Conservation (phyloP, 257 asterid genomes). For the Solanum bulbocastanum region DNA sequence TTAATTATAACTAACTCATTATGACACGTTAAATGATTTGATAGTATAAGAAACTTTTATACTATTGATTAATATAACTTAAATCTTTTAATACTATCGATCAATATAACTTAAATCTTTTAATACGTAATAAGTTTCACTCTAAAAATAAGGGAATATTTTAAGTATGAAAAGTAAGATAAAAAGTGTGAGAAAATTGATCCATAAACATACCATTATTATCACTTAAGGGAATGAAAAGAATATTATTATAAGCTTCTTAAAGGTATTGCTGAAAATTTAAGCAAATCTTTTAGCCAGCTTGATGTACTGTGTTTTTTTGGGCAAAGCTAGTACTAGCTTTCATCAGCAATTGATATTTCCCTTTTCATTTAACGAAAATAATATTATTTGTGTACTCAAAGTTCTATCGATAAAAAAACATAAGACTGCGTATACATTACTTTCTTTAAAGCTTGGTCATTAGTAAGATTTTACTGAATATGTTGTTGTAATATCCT, state of each 20-base stretch:
- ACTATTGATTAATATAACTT: not conserved
- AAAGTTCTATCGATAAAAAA: too few relatives aligned
- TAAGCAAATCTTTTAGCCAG: not conserved
- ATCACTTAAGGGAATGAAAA: not conserved
- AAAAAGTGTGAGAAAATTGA: not conserved
- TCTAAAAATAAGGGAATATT: not conserved
- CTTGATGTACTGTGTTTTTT: not conserved
- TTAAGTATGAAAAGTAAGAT: not conserved
- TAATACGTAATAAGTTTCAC: not conserved
- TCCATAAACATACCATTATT: not conserved
- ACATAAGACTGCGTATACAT: accelerated
- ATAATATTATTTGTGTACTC: not conserved
- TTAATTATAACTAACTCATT: too few relatives aligned
- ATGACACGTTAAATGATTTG: too few relatives aligned
- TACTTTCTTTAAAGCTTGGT: not conserved
- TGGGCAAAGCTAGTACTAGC: not conserved
- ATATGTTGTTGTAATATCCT: not conserved
- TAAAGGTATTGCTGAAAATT: not conserved
- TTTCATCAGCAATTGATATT: not conserved
- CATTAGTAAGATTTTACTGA: not conserved
- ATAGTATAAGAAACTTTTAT: not conserved
- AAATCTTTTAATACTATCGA: not conserved
- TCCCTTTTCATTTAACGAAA: not conserved
- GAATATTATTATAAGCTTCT: not conserved
- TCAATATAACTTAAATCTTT: not conserved